Base-by-base conservation (phyloP, 2,329 filamentous ascomycete species). In the Diaporthe sp. region DNA sequence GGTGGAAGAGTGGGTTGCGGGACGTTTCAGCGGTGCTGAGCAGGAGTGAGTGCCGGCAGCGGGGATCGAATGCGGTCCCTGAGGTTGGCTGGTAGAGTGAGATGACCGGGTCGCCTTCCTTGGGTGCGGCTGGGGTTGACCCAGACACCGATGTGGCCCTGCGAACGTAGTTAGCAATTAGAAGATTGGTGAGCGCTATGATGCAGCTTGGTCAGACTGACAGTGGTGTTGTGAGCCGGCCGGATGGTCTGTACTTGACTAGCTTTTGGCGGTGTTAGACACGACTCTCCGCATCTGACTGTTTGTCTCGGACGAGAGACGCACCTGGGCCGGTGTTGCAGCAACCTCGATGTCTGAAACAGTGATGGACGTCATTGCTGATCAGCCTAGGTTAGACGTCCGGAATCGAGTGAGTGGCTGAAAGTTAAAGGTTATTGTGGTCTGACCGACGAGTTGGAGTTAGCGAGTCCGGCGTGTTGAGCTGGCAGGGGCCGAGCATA, bases 321-420 rank as follows among this genome's bases (percentile, higher is more conserved):
- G 86, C 86, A 92, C 94, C 84, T 98, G 96, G 34, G 95, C 95
- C 76, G 86, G 87, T 1, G 92, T 92, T 85, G 98, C 95, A 79
- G 96, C 94, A 7, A 85, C 85, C 1, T 92, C 93, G 79, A 90
- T 91, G 77, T 95, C 92, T 81, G 98, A 98, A 71, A 94, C 86
- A 85, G 67, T 88, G 31, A 74, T 75, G 55, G 75, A 76, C 65
- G 75, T 39, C 75, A 76, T 71, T 57, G 20, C 65, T 37, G 9
- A 51, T 28, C 17, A 57, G 17, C 1, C 39, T 44, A 63, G 13
- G 9, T 15, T 34, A 34, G 6, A 17, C 25, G n/a, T 51, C 13
- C 31, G 28, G 34, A 6, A 53, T 34, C 5, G 13, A 37, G 13
- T 53, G 34, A 13, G 34, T 63, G 44, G 55, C 39, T 53, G 31